A percentile compares a stretch with the other conserved stretches of the same genome.
phyloP scores from a whole-genome alignment of 164 flowering plant species.

The Tetrastigma voinierianum region DNA sequence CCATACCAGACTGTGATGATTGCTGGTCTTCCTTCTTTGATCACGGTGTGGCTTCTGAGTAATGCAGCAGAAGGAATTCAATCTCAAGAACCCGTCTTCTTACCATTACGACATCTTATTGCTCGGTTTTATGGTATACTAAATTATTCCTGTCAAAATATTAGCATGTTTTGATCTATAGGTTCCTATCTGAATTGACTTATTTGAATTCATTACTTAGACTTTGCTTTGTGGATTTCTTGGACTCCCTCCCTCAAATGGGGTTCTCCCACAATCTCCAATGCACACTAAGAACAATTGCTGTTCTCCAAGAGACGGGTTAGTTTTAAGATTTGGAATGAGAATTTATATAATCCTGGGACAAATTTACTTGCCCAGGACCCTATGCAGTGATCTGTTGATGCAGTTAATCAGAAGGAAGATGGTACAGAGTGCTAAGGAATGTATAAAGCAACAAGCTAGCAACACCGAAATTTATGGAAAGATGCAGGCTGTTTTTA shows the following conservation, averaged over 20 bases:
- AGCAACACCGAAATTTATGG: slow-evolving; percentile 3
- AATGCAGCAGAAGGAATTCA: slow-evolving; percentile 7
- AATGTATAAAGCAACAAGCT: slow-evolving; percentile 4
- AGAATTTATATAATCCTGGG: not conserved
- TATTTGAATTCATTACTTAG: not conserved
- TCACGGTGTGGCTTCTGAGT: slow-evolving; percentile 5
- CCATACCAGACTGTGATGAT: slow-evolving; percentile 7
- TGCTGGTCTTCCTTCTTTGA: slow-evolving; percentile 4
- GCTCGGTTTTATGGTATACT: slow-evolving; percentile 1
- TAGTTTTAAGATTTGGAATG: not conserved
- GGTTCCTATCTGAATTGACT: not conserved
- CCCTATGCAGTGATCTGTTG: not conserved
- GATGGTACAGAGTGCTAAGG: slow-evolving; percentile 8
- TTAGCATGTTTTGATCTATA: not conserved
- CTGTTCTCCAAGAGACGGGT: slow-evolving; percentile 1
- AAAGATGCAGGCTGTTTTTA: slow-evolving; percentile 6
- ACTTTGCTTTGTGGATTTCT: slow-evolving; percentile 2
- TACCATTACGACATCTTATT: slow-evolving; percentile 7
- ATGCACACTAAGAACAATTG: slow-evolving; percentile 10
- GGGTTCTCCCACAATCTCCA: slow-evolving; percentile 9
- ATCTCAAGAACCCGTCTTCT: slow-evolving; percentile 9
- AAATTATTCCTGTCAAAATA: not conserved
- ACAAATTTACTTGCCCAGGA: not conserved
- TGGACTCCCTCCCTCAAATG: slow-evolving; percentile 9
- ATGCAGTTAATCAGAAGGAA: slow-evolving; percentile 3